Conservation (phyloP, 176 grass and related monocot species). For the Bothriochloa decipiens region DNA sequence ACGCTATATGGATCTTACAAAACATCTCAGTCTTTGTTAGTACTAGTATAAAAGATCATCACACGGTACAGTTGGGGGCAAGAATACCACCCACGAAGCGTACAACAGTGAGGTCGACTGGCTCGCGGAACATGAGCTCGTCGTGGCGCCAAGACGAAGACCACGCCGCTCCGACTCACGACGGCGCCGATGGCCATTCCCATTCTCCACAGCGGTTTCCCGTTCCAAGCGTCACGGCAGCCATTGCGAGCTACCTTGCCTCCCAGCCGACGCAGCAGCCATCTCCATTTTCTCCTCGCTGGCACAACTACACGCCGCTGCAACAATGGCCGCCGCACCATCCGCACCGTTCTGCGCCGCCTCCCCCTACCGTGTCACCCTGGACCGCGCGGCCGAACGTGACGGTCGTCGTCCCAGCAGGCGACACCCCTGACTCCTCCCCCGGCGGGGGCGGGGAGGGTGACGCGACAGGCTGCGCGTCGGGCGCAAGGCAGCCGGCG, state of each 20-base stretch:
- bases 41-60: background rate
- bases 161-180: background rate
- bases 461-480: background rate
- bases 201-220: background rate
- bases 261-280: background rate
- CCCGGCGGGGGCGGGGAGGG: background rate
- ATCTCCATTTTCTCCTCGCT: background rate
- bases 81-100: background rate
- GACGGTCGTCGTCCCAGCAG: background rate
- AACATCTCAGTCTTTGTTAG: background rate
- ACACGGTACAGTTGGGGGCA: background rate
- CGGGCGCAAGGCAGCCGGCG: constrained; percentile 1
- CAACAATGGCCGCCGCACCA: background rate
- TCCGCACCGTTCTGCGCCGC: background rate
- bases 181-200: background rate
- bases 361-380: background rate
- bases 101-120: background rate
- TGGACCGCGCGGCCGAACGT: background rate
- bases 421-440: background rate
- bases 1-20: background rate
- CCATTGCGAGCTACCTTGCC: background rate
- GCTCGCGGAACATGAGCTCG: background rate
- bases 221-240: background rate
- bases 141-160: background rate
- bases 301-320: background rate